phyloP scores from a whole-genome alignment of 176 grass and related monocot species.

The Triticum dicoccoides region DNA sequence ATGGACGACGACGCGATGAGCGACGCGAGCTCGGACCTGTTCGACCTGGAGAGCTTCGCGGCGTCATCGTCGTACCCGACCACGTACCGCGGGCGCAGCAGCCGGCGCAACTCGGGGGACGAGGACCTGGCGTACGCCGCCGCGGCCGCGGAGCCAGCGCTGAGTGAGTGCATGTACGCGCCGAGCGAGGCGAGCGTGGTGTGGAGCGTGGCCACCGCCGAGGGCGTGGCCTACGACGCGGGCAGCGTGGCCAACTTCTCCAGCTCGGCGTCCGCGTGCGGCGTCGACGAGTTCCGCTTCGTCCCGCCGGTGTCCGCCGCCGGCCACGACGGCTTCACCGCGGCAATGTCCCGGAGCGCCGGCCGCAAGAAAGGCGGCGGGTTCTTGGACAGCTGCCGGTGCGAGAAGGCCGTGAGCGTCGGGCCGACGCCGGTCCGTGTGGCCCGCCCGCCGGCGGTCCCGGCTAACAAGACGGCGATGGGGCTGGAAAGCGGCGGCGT shows the following conservation, averaged over 20 bases:
- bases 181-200: constrained; percentile 79
- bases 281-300: constrained; percentile 51
- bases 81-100: constrained; percentile 36
- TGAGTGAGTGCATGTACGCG: constrained; percentile 67
- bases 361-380: constrained; percentile 27
- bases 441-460: constrained; percentile 2
- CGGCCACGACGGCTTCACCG: constrained; percentile 39
- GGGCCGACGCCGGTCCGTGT: constrained; percentile 46
- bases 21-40: constrained; percentile 73
- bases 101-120: constrained; percentile 48
- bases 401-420: constrained; percentile 73
- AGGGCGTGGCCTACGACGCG: constrained; percentile 50
- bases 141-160: constrained; percentile 24
- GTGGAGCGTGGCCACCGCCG: constrained; percentile 70
- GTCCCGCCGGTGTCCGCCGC: not conserved
- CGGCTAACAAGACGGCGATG: not conserved
- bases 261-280: constrained; percentile 59
- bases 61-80: constrained; percentile 51
- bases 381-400: constrained; percentile 52
- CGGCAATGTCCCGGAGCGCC: constrained; percentile 41
- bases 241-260: constrained; percentile 64
- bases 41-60: constrained; percentile 74
- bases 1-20: constrained; percentile 55
- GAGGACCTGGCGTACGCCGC: constrained; percentile 14
- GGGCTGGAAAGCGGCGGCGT: not conserved